Base-by-base conservation (phyloP, 2,329 filamentous ascomycete species). In the Fonsecaea multimorphosa region DNA sequence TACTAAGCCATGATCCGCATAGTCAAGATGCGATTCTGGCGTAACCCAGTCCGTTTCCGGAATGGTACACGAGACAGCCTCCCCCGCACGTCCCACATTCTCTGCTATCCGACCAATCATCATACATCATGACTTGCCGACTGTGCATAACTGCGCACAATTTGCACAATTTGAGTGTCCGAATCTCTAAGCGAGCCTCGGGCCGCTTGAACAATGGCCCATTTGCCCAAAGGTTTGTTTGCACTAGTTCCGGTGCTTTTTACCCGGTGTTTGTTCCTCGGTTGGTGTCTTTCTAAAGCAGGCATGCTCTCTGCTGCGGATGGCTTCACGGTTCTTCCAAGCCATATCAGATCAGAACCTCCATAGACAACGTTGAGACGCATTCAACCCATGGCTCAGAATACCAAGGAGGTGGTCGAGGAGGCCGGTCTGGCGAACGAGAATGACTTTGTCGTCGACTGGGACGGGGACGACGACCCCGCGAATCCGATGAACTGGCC, bases 401-500 rank as follows among this genome's bases (percentile, higher is more conserved):
- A 58, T 11, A 49, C 19, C 16, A 58, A 58, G 31, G 32, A 63
- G 34, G 31, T 7, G 22, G 29, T 34, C 6, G 60, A 58, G 38
- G 38, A 56, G 32, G 16, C 19, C 61, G 34, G 52, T 12, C 32
- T 9, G 32, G 32, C 32, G 11, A 7, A 40, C n/a, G 14, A n/a
- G 14, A 52, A 29, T n/a, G 34, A 56, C 9, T 44, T 46, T 11
- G 24, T 67, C 44, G 76, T 81, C 14, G 76, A 71, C 16, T 83
- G 86, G 85, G 78, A 82, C 49, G 85, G 85, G 0, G 83, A 84
- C 3, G 78, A 87, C 58, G 81, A 83, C 62, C 79, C 78, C 0
- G 74, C 75, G 2, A 81, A 82, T 49, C 81, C 81, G 0, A 77
- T 79, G 62, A 87, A 87, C 74, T 90, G 87, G 86, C 67, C 79